A percentile compares a stretch with the other conserved stretches of the same genome.
Conservation (phyloP, 768 basidiomycete genomes). For the Fomitopsis serialis region DNA sequence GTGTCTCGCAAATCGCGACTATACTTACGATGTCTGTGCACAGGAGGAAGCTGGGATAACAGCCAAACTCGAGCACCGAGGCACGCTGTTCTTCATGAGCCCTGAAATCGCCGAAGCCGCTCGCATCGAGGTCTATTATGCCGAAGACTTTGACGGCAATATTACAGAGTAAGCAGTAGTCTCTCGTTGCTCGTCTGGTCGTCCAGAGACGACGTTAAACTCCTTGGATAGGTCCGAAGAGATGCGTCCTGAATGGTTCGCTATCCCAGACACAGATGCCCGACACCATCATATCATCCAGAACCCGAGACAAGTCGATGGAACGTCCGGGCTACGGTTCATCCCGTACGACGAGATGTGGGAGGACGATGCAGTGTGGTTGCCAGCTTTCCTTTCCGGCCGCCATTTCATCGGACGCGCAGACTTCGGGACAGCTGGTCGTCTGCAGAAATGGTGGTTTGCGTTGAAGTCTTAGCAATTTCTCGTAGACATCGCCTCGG, state of each 20-base stretch:
- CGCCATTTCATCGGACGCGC: conserved; percentile 43
- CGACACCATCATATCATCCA: not conserved
- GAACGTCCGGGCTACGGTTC: conserved; percentile 16
- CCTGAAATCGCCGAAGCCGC: conserved; percentile 54
- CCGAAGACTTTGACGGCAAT: conserved; percentile 51
- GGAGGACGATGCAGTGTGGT: conserved; percentile 64
- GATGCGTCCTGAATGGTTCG: conserved; percentile 84
- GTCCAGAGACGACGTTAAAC: not conserved
- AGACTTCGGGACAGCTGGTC: conserved; percentile 31
- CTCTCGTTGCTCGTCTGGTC: not conserved
- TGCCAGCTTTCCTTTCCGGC: conserved; percentile 50
- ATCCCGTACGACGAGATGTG: conserved; percentile 64
- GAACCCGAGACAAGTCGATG: not conserved
- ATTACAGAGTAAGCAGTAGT: conserved; percentile 53
- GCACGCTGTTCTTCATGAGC: conserved; percentile 58
- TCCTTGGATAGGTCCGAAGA: conserved; percentile 65
- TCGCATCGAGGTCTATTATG: conserved; percentile 69
- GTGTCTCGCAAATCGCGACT: not conserved
- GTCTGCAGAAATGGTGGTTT: conserved; percentile 33
- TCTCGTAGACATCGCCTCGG: no score
- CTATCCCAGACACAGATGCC: conserved; percentile 18
- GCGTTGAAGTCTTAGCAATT: conserved; percentile 11
- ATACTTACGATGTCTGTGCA: not conserved
- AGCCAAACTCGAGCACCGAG: conserved; percentile 57
- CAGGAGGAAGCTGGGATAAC: conserved; percentile 83